Percentiles rank a stretch among this genome's conserved stretches.
Evolutionary conservation across 768 basidiomycete genomes (phyloP).

Genomic region (Mycena leptocephala): DNA sequence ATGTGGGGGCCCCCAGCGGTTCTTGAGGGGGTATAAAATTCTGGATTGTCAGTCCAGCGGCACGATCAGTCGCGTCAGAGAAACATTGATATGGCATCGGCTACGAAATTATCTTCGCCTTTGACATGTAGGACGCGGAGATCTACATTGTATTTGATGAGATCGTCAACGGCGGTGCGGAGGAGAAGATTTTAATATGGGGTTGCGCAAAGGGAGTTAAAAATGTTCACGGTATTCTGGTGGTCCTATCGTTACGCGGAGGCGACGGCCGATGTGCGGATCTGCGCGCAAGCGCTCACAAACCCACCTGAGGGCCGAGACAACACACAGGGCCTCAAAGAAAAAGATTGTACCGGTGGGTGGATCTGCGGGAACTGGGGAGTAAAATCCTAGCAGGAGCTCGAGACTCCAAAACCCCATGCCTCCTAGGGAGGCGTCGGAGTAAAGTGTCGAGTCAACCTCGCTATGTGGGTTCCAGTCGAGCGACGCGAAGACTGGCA

Average conservation of each 20-base stretch:
- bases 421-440: too few relatives aligned
- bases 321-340: slow-evolving; percentile 34
- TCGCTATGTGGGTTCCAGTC: slow-evolving; percentile 18
- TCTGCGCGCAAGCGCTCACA: neutral
- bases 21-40: neutral
- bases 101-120: slow-evolving; percentile 44
- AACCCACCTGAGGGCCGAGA: slow-evolving; percentile 12
- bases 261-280: neutral
- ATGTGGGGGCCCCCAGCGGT: slow-evolving; percentile 25
- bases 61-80: neutral
- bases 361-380: neutral
- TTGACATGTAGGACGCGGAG: too few relatives aligned
- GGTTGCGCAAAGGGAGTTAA: too few relatives aligned
- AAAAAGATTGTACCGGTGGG: slow-evolving; percentile 30
- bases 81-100: slow-evolving; percentile 48
- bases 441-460: neutral
- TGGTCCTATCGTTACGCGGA: slow-evolving; percentile 3
- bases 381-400: slow-evolving; percentile 17
- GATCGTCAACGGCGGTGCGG: too few relatives aligned
- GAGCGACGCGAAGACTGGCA: neutral
- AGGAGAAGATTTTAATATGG: too few relatives aligned
- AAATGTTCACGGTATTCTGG: neutral
- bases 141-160: too few relatives aligned
- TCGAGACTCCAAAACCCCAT: slow-evolving; percentile 33
- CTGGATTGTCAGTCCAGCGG: neutral